Base-by-base conservation (phyloP, 2,329 filamentous ascomycete species). In the Botrytis squamosa region DNA sequence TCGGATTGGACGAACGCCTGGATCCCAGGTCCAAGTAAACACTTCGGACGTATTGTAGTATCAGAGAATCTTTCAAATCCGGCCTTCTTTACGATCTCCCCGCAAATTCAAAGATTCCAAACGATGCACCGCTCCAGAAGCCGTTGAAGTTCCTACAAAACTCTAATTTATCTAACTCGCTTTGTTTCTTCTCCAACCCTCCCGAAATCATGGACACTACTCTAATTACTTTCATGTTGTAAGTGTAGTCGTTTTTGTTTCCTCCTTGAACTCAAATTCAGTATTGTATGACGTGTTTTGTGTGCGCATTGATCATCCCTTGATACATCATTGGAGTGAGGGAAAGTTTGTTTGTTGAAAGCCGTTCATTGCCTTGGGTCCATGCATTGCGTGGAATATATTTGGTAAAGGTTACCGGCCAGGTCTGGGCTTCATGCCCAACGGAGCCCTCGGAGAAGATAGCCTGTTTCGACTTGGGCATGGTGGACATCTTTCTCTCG, bases 161-260 rank as follows among this genome's bases (percentile, higher is more conserved):
- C 44, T 66, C n/a, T n/a, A 36, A 66, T 66, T 18, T 20, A 40
- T 57, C 36, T 38, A 66, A 66, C 38, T 25, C 44, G 55, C 38
- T 44, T n/a, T 33, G n/a, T 57, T 55, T 71, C 71, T 57, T 70
- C 63, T 73, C 75, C 71, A 55, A 76, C 75, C 76, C 70, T 70
- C 72, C 65, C 76, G 74, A 65, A 74, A 75, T 64, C 33, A 79
- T 80, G 78, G 78, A 79, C 60, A 91, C 90, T 36, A 90, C 90
- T 74, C 88, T 92, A 77, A 87, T 91, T 80, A 91, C 90, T 75
- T 92, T 92, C 81, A 86, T 90, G 83, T 82, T 91, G 89, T 91
- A 84, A 66, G 70, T 66, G 33, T 8, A 57, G 20, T 16, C 52
- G 6, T n/a, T 66, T 66, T 33, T 38, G 6, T 42, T 66, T 55